phyloP scores from a whole-genome alignment of 1,139 yeast species.

The Tardiomyces blankii region DNA sequence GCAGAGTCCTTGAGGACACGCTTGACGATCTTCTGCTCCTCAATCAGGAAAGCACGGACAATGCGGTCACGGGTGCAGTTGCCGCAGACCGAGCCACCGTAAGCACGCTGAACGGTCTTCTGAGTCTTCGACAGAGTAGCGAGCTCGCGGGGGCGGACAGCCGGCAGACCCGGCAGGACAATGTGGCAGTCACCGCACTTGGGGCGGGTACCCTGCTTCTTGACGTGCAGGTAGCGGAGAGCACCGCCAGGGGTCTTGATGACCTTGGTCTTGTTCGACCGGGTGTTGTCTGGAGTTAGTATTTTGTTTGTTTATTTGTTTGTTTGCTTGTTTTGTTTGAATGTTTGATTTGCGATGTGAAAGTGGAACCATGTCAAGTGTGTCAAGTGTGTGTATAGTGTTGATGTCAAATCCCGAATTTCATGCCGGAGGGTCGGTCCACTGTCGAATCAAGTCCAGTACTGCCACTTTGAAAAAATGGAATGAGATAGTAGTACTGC shows the following conservation, averaged over 20 bases:
- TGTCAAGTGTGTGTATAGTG: no score
- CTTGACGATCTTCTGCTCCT: conserved; percentile 98
- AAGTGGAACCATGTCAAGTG: no score
- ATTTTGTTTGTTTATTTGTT: conserved; percentile 1
- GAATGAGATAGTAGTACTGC: no score
- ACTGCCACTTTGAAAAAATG: no score
- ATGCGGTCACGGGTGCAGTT: conserved; percentile 98
- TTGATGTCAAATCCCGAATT: no score
- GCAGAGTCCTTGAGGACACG: conserved; percentile 94
- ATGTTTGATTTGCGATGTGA: no score
- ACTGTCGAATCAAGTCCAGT: no score
- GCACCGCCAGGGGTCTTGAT: conserved; percentile 99
- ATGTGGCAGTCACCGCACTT: conserved; percentile 98
- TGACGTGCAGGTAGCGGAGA: conserved; percentile 93
- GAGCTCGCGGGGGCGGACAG: conserved; percentile 97
- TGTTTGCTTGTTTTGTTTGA: background rate
- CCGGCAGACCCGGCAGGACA: conserved; percentile 77
- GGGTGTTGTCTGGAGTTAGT: conserved; percentile 72
- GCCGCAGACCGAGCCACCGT: conserved; percentile 99
- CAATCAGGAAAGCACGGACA: conserved; percentile 97
- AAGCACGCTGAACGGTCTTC: conserved; percentile 98
- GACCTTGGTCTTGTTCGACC: conserved; percentile 98
- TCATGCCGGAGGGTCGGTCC: no score
- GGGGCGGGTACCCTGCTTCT: conserved; percentile 91
- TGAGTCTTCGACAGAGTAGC: conserved; percentile 91